Evolutionary conservation across 371 early-diverging fungal genomes (phyloP).

Genomic region (Rozella allomycis): DNA sequence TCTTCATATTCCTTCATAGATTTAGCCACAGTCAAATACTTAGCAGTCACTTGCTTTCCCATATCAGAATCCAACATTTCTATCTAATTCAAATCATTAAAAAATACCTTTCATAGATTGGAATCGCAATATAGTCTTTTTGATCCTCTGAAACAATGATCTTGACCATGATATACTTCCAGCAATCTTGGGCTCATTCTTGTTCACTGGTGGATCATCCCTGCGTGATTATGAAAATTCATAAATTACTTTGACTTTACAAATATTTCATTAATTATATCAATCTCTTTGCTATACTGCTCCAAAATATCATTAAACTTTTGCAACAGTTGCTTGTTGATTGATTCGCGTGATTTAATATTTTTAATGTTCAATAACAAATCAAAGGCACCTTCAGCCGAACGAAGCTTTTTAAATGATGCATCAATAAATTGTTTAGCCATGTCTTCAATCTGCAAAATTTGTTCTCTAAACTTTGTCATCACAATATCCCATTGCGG

Average conservation of each 20-base stretch:
- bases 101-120: slow-evolving; percentile 25
- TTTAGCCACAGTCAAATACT: slow-evolving; percentile 29
- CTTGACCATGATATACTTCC: slow-evolving; percentile 32
- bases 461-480: slow-evolving; percentile 32
- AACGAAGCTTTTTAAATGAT: slow-evolving; percentile 31
- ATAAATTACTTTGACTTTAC: slow-evolving; percentile 12
- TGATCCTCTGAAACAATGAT: slow-evolving; percentile 27
- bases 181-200: slow-evolving; percentile 29
- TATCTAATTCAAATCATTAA: not conserved
- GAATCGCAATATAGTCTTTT: slow-evolving; percentile 32
- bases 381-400: slow-evolving; percentile 38
- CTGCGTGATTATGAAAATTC: slow-evolving; percentile 5
- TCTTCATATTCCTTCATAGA: slow-evolving; percentile 32
- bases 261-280: slow-evolving; percentile 31
- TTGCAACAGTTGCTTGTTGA: slow-evolving; percentile 33
- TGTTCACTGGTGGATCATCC: slow-evolving; percentile 21
- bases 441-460: slow-evolving; percentile 37
- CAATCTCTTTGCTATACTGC: slow-evolving; percentile 32
- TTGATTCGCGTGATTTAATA: slow-evolving; percentile 26
- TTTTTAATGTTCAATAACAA: slow-evolving; percentile 33
- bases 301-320: slow-evolving; percentile 37
- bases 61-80: slow-evolving; percentile 32
- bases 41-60: slow-evolving; percentile 25
- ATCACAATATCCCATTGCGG: slow-evolving; percentile 26
- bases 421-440: slow-evolving; percentile 38